Evolutionary conservation across 441 rosid genomes (phyloP).

Genomic region (Daphne laureola): DNA sequence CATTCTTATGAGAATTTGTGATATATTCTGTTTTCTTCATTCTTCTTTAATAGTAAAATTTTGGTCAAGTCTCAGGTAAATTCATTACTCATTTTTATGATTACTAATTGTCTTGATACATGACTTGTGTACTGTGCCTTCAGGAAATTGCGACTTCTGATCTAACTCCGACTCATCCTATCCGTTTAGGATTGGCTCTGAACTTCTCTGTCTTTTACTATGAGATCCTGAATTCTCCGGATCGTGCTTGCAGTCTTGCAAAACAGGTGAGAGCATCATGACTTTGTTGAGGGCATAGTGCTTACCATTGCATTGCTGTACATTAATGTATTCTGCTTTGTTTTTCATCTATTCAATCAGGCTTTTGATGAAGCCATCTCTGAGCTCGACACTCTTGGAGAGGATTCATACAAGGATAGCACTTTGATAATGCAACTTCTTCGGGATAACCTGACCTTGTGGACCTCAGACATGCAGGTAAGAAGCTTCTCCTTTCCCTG

Average conservation of each 20-base stretch:
- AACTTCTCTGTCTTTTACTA: slow-evolving; percentile 76
- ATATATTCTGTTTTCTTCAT: too few relatives aligned
- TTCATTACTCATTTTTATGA: too few relatives aligned
- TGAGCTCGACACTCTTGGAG: slow-evolving; percentile 63
- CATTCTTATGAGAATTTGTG: too few relatives aligned
- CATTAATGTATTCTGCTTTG: background rate
- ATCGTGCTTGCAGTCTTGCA: slow-evolving; percentile 47
- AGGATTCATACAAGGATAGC: slow-evolving; percentile 80
- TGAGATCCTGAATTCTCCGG: slow-evolving; percentile 68
- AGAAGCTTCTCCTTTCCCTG: background rate
- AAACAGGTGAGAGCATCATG: slow-evolving; percentile 27
- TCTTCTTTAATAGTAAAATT: too few relatives aligned
- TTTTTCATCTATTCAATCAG: slow-evolving; percentile 11
- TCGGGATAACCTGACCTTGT: slow-evolving; percentile 65
- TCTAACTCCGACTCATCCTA: slow-evolving; percentile 65
- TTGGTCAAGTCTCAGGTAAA: too few relatives aligned
- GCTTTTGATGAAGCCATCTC: slow-evolving; percentile 73
- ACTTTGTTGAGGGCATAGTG: slow-evolving; percentile 8
- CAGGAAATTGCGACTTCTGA: slow-evolving; percentile 53
- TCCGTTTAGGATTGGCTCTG: slow-evolving; percentile 62
- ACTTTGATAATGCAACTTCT: slow-evolving; percentile 74
- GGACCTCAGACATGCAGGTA: slow-evolving; percentile 78
- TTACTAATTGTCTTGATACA: too few relatives aligned
- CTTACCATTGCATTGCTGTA: background rate
- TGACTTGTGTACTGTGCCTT: background rate